Evolutionary conservation across 768 basidiomycete genomes (phyloP), one percentile per base, ranked within the genome.

Genomic region (Suillus sp.): DNA sequence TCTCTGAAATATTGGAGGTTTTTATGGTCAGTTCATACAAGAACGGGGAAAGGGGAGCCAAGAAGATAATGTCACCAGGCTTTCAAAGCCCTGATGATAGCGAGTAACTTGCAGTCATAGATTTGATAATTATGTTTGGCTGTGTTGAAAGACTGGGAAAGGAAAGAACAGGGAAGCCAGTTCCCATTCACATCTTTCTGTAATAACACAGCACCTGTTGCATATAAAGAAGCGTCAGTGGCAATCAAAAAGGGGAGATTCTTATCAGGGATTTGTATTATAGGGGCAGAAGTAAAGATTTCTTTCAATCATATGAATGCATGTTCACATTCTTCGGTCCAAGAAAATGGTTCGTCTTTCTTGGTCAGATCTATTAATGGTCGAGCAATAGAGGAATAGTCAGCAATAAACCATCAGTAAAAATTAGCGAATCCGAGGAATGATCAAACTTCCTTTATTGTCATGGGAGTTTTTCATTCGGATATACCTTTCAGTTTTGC

Each of bases 111-210:
- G 0, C 34, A 0, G 63, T 87, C 78, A 62, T 84, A 76, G 25
- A 82, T 78, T 18, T 81, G 71, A 64, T 86, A 85, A 67, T 85
- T 86, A 2, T 69, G 35, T 66, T 87, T 78, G 0, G 78, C 69
- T 0, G 68, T 25, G 1, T 67, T 42, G 8, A 42, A 42, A 7
- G 18, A 42, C 20, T 42, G 40, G 0, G 40, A 42, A 0, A 42
- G 1, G 16, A 20, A 42, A 0, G 40, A 42, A 8, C 40, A 42
- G 0, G 40, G 40, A 0, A 45, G 13, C 53, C 35, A 54, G 0
- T 18, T 3, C 0, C 53, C 53, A 8, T 54, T 54, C 0, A 3
- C 0, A 13, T 54, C 13, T 16, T 54, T 30, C 5, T 54, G 53
- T 3, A 54, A 3, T 0, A 54, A 11, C 0, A 54, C 25, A 0